phyloP scores from a whole-genome alignment of 1,284 basidiomycete genomes.

The Rhodotorula sp. region DNA sequence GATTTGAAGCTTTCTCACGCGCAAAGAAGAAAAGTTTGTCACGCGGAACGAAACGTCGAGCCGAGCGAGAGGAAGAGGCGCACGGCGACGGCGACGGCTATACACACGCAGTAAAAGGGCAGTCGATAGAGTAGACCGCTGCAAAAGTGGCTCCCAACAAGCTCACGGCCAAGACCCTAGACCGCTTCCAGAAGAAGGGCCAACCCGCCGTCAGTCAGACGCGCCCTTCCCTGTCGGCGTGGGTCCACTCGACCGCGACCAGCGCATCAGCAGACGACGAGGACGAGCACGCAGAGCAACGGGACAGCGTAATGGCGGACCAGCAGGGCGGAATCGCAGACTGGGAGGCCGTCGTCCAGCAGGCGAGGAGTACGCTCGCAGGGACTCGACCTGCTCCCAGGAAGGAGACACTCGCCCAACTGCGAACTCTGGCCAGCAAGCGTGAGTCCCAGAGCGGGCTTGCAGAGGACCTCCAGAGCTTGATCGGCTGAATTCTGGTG shows the following conservation, averaged over 20 bases:
- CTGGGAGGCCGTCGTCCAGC: constrained; percentile 17
- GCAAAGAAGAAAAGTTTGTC: neutral
- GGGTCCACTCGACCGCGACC: neutral
- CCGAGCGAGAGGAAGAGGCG: neutral
- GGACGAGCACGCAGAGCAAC: neutral
- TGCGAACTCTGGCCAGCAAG: constrained; percentile 13
- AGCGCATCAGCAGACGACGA: neutral
- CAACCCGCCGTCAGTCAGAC: neutral
- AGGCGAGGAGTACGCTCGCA: neutral
- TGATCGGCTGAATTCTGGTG: neutral
- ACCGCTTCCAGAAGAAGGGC: constrained; percentile 1
- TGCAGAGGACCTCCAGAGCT: too few relatives aligned
- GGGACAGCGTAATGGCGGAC: constrained; percentile 2
- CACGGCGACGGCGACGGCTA: neutral
- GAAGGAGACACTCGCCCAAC: constrained; percentile 7
- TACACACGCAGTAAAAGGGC: neutral
- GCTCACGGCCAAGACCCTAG: constrained; percentile 23
- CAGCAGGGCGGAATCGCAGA: constrained; percentile 7
- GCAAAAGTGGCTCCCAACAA: constrained; percentile 8
- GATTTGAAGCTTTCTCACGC: neutral
- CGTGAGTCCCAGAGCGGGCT: neutral
- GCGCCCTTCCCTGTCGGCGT: constrained; percentile 4
- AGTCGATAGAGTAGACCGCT: neutral
- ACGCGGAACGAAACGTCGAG: neutral
- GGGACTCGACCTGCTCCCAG: constrained; percentile 1